phyloP scores from a whole-genome alignment of 2,329 filamentous ascomycete genomes.

The Aureobasidium sp. region DNA sequence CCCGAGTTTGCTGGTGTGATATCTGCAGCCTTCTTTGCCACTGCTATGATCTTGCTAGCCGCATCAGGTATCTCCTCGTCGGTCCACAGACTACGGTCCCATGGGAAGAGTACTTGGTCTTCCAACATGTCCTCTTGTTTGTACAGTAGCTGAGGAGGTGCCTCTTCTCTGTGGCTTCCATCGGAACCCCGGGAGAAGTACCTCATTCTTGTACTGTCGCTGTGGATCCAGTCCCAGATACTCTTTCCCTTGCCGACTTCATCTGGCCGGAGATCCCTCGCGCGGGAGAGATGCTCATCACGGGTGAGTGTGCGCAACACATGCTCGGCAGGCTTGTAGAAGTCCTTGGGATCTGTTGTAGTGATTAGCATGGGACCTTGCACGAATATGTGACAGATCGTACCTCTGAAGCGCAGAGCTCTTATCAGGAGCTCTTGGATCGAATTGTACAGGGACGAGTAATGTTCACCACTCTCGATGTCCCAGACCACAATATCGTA shows the following conservation, averaged over 20 bases:
- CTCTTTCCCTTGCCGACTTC: constrained; percentile 21
- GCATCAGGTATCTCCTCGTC: constrained; percentile 2
- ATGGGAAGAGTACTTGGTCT: constrained; percentile 33
- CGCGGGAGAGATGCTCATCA: constrained; percentile 26
- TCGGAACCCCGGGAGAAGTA: constrained; percentile 14
- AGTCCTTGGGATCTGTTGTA: constrained; percentile 18
- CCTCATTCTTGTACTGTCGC: constrained; percentile 11
- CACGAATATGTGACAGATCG: background rate
- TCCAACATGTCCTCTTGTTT: constrained; percentile 33
- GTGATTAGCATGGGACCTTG: background rate
- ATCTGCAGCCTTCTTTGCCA: constrained; percentile 1
- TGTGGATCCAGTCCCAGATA: constrained; percentile 27
- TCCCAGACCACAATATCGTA: constrained; percentile 33
- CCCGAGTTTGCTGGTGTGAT: background rate
- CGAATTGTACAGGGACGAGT: constrained; percentile 14
- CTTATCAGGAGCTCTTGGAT: constrained; percentile 28
- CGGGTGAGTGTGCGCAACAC: constrained; percentile 30
- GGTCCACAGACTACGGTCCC: constrained; percentile 14
- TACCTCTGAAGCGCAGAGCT: constrained; percentile 25
- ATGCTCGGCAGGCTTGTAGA: constrained; percentile 25
- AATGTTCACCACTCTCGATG: constrained; percentile 25
- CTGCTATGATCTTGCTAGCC: background rate
- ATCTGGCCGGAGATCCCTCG: constrained; percentile 28
- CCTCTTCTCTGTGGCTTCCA: constrained; percentile 8
- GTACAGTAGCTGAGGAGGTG: constrained; percentile 25